A percentile compares a stretch with the other conserved stretches of the same genome.
These are phyloP conservation scores for Mortierella sp. DNA, from an alignment of 371 early-diverging fungal species.

Conservation along the genomic window DNA sequence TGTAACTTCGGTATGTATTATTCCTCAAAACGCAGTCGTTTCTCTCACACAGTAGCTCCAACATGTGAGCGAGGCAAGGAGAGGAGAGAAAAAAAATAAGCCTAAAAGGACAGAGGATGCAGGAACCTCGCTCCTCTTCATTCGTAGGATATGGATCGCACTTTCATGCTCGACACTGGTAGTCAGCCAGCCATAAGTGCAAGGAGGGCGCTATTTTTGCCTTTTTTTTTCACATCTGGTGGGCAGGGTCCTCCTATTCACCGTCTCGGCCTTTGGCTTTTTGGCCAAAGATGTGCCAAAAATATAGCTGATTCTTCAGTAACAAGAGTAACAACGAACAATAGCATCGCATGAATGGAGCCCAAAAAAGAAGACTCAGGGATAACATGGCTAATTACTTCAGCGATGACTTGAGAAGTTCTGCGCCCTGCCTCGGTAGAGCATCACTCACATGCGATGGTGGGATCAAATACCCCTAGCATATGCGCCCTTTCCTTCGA, in stretches of 20 bases:
- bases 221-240: background rate
- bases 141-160: no score
- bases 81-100: background rate
- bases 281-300: background rate
- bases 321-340: background rate
- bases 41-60: no score
- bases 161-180: background rate
- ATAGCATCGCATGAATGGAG: background rate
- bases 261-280: background rate
- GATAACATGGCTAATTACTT: no score
- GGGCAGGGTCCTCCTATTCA: background rate
- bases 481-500: no score
- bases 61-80: background rate
- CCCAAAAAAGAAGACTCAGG: background rate
- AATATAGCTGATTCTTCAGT: no score
- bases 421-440: no score
- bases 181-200: background rate
- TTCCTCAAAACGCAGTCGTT: background rate
- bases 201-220: background rate
- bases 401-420: background rate
- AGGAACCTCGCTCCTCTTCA: background rate
- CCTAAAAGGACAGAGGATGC: background rate
- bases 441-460: no score
- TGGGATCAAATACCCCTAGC: no score
- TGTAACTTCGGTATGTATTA: constrained; percentile 65